A percentile compares a stretch with the other conserved stretches of the same genome.
Evolutionary conservation across 768 basidiomycete species (phyloP).

Genomic region (Amanita subjunquillea): DNA sequence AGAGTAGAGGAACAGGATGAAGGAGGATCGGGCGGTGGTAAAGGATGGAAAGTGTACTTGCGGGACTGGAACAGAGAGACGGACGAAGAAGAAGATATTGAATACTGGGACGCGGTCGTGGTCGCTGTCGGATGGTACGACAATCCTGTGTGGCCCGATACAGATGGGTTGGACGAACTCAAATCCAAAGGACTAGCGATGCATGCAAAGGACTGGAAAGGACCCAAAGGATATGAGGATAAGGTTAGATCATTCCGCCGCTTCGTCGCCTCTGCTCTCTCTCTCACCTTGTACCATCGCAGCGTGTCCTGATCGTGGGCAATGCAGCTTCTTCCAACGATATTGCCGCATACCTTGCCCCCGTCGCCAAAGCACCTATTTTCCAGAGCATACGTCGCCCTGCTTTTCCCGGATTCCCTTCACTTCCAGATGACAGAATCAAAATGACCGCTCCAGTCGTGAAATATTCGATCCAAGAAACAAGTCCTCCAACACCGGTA

Average conservation of each 20-base stretch:
- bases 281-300: neutral
- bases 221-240: conserved; percentile 24
- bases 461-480: conserved; percentile 16
- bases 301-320: conserved; percentile 38
- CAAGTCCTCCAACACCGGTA: conserved; percentile 10
- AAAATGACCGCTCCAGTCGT: conserved; percentile 29
- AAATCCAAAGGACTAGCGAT: conserved; percentile 21
- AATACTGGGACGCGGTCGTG: conserved; percentile 41
- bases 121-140: conserved; percentile 37
- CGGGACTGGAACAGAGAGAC: conserved; percentile 17
- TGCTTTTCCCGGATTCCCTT: conserved; percentile 25
- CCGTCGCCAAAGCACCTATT: conserved; percentile 27
- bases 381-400: conserved; percentile 36
- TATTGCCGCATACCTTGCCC: conserved; percentile 34
- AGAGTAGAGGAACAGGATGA: conserved; percentile 23
- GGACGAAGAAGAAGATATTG: conserved; percentile 15
- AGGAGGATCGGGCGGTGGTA: neutral
- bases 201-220: conserved; percentile 34
- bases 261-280: too few relatives aligned
- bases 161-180: conserved; percentile 30
- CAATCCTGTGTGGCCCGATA: conserved; percentile 31
- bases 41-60: conserved; percentile 28
- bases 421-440: conserved; percentile 32
- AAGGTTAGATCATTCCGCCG: conserved; percentile 16
- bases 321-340: conserved; percentile 47